These are phyloP conservation scores for Solanum arcanum DNA, from an alignment of 257 asterid species.

Conservation along the genomic window DNA sequence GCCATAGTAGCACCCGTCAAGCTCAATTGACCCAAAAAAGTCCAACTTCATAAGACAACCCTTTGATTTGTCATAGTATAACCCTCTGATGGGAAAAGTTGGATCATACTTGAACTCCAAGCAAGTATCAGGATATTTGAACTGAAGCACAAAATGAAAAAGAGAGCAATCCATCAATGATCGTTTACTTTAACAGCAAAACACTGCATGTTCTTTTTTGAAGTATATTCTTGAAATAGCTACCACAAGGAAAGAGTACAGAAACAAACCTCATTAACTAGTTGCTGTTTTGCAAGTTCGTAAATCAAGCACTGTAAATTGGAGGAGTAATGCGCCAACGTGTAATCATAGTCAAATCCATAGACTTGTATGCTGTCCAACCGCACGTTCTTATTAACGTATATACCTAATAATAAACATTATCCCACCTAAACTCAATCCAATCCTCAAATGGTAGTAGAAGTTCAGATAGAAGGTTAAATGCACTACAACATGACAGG, in stretches of 20 bases:
- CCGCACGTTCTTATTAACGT: constrained; percentile 80
- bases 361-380: constrained; percentile 79
- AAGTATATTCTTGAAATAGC: not conserved
- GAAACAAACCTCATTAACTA: constrained; percentile 84
- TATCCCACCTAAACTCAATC: not conserved
- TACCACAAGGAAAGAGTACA: not conserved
- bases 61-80: constrained; percentile 80
- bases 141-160: constrained; percentile 32
- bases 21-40: constrained; percentile 96
- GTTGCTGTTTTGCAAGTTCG: constrained; percentile 78
- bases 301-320: constrained; percentile 76
- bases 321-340: constrained; percentile 93
- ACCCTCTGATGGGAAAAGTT: constrained; percentile 90
- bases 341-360: constrained; percentile 96
- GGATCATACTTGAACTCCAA: constrained; percentile 65
- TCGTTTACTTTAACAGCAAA: not conserved
- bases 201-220: not conserved
- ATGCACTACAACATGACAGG: not conserved
- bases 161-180: not conserved
- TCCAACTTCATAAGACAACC: constrained; percentile 95
- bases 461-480: not conserved
- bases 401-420: constrained; percentile 51
- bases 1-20: constrained; percentile 93
- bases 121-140: constrained; percentile 83
- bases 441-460: not conserved